Evolutionary conservation across 179 eudicot species (phyloP).

Genomic region (Patellifolia procumbens): DNA sequence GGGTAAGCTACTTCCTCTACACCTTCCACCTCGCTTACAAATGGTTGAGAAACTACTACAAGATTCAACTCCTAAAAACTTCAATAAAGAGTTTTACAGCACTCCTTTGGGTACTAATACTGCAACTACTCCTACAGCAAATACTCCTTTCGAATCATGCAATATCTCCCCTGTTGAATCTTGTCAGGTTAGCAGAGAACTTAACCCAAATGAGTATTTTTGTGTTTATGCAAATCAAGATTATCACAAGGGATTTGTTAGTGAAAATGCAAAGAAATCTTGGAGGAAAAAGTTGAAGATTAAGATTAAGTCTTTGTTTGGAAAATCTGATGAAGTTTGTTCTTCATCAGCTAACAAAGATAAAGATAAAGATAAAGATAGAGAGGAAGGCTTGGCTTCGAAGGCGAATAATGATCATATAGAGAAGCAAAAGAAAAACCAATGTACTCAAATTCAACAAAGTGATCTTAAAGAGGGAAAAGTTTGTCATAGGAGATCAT

Average conservation of each 20-base stretch:
- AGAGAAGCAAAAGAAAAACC: constrained; percentile 17
- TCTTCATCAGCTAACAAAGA: background rate
- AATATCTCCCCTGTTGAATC: constrained; percentile 66
- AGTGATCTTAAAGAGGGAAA: constrained; percentile 24
- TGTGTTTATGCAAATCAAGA: constrained; percentile 24
- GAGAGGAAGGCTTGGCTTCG: background rate
- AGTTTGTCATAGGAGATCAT: constrained; percentile 63
- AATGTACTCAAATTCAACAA: constrained; percentile 36
- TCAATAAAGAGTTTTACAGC: constrained; percentile 42
- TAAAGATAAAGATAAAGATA: too few species aligned
- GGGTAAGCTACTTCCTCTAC: constrained; percentile 76
- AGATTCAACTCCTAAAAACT: constrained; percentile 47
- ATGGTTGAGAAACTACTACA: constrained; percentile 61
- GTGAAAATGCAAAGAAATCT: constrained; percentile 40
- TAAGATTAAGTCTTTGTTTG: constrained; percentile 59
- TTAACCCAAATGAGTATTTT: constrained; percentile 57
- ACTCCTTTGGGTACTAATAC: constrained; percentile 53
- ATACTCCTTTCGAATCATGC: constrained; percentile 77
- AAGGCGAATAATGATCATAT: background rate
- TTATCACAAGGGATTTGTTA: background rate
- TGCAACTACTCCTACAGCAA: constrained; percentile 40
- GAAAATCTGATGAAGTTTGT: constrained; percentile 40
- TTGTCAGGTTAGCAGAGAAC: constrained; percentile 60
- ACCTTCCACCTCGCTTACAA: constrained; percentile 67
- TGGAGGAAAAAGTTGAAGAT: constrained; percentile 65